Conservation (phyloP, 495 filamentous ascomycete genomes). For the Astrothelium subdiscretum region DNA sequence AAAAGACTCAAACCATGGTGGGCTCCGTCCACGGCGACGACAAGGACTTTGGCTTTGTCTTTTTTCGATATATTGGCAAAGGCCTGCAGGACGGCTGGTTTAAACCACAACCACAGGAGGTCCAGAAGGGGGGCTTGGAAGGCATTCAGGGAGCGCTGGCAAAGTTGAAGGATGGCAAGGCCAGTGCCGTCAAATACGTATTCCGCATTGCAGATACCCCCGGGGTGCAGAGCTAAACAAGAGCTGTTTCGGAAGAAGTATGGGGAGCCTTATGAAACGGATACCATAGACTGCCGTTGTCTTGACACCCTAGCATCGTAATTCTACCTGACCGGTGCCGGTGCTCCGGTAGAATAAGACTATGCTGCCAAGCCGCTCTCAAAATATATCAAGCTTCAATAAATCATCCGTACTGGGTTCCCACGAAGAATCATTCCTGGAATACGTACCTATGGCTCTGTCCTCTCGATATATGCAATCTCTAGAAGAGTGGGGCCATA, state of each 20-base stretch:
- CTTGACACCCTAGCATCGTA: too few species aligned
- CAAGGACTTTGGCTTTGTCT: conserved; percentile 44
- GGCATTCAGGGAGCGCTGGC: conserved; percentile 45
- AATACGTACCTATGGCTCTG: too few species aligned
- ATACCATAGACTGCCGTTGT: background rate
- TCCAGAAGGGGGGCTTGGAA: conserved; percentile 45
- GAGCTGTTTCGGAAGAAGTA: background rate
- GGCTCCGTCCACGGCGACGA: conserved; percentile 37
- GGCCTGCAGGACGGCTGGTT: conserved; percentile 51
- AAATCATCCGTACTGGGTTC: too few species aligned
- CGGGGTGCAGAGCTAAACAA: background rate
- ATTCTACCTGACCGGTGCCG: too few species aligned
- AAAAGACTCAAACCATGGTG: conserved; percentile 29
- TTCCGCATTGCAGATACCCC: conserved; percentile 25
- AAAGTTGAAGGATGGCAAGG: conserved; percentile 27
- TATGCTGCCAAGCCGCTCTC: too few species aligned
- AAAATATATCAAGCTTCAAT: too few species aligned
- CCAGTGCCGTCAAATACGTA: conserved; percentile 22
- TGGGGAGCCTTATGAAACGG: background rate
- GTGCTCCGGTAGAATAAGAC: too few species aligned
- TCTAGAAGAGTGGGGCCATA: too few species aligned
- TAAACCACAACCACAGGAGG: conserved; percentile 46
- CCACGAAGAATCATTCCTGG: too few species aligned
- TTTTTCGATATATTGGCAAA: conserved; percentile 12
- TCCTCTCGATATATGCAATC: too few species aligned